Evolutionary conservation across 768 basidiomycete genomes (phyloP).

Genomic region (Lyophyllum decastes): DNA sequence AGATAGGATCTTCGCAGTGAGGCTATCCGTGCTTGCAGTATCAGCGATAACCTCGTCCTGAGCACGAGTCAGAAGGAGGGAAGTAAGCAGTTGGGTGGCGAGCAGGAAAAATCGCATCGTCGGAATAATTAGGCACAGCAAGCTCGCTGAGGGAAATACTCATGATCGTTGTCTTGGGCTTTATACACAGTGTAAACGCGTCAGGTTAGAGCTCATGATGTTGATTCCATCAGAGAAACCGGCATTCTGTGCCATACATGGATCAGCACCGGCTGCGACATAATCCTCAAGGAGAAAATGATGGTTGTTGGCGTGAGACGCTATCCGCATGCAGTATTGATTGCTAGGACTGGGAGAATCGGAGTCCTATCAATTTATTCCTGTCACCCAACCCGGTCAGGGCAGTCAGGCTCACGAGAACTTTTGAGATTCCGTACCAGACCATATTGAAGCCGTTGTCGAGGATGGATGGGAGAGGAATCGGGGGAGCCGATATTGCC

Average conservation of each 20-base stretch:
- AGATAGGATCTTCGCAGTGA: no score
- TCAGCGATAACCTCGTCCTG: slow-evolving; percentile 9
- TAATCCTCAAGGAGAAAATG: background rate
- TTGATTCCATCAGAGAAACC: slow-evolving; percentile 2
- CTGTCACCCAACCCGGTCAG: background rate
- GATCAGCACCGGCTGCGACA: background rate
- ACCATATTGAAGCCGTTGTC: background rate
- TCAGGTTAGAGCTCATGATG: background rate
- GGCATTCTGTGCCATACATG: background rate
- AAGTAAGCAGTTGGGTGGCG: background rate
- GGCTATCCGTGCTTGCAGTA: background rate
- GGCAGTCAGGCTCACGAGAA: background rate
- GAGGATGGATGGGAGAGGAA: background rate
- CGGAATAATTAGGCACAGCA: background rate
- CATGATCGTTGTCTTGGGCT: background rate
- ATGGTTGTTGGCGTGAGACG: background rate
- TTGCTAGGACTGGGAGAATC: background rate
- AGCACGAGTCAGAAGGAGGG: background rate
- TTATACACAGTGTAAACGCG: background rate
- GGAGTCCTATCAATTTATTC: background rate
- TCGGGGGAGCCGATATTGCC: no score
- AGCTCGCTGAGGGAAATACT: background rate
- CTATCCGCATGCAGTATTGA: slow-evolving; percentile 4
- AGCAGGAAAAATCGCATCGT: slow-evolving; percentile 1
- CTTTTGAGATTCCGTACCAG: background rate